Evolutionary conservation across 164 flowering plant species (phyloP).

Genomic region (Magnolia officinalis): DNA sequence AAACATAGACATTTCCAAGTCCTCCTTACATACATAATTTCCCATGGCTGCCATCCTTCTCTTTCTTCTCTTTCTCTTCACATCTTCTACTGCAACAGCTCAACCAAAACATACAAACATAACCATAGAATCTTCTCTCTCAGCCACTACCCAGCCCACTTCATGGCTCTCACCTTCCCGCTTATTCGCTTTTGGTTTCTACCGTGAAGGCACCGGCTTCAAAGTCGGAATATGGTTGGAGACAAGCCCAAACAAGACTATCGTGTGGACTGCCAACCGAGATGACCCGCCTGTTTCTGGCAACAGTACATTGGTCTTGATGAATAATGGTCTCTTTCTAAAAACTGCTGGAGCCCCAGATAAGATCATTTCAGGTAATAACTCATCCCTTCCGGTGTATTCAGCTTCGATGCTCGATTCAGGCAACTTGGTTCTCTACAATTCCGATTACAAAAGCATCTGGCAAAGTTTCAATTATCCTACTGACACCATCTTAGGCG

Average conservation of each 20-base stretch:
- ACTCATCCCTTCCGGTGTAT: background rate
- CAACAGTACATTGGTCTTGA: constrained; percentile 8
- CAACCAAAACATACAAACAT: too few relatives aligned
- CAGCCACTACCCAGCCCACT: constrained; percentile 3
- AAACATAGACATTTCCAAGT: too few relatives aligned
- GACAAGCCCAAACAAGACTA: background rate
- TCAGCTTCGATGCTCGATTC: constrained; percentile 33
- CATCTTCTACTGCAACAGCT: too few relatives aligned
- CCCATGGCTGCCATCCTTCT: too few relatives aligned
- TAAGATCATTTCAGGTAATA: background rate
- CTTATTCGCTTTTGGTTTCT: constrained; percentile 30
- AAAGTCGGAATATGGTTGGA: constrained; percentile 10
- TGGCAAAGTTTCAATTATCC: constrained; percentile 27
- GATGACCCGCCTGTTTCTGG: constrained; percentile 12
- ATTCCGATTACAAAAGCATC: background rate
- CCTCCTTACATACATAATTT: too few relatives aligned
- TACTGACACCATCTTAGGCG: constrained; percentile 23
- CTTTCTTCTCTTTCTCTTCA: too few relatives aligned
- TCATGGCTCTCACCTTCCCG: constrained; percentile 26
- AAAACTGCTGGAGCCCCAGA: background rate
- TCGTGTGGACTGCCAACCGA: constrained; percentile 24
- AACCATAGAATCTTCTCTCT: constrained; percentile 2
- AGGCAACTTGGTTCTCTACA: constrained; percentile 23
- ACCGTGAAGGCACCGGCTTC: constrained; percentile 11
- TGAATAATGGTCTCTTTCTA: constrained; percentile 8